Evolutionary conservation across 2,329 filamentous ascomycete genomes (phyloP).

Genomic region (Purpureocillium takamizusanense): DNA sequence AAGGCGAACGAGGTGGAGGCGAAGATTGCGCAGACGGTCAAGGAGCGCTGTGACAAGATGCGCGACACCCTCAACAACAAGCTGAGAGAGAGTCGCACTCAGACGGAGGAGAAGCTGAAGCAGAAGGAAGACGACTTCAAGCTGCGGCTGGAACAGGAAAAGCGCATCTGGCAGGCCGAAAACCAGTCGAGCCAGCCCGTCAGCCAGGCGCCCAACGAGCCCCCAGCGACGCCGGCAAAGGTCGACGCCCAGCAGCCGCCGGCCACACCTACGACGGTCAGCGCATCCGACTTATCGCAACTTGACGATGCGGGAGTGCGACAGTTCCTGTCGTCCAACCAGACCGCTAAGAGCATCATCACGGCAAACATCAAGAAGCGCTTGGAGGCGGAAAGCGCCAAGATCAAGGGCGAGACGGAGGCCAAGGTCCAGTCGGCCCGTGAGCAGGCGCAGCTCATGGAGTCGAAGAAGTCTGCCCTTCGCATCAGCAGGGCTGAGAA

Average conservation of each 20-base stretch:
- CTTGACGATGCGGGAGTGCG: constrained; percentile 48
- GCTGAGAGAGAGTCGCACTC: constrained; percentile 54
- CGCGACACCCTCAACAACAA: constrained; percentile 59
- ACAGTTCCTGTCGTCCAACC: constrained; percentile 46
- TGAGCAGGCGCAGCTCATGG: constrained; percentile 61
- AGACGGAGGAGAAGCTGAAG: constrained; percentile 43
- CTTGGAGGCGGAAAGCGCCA: constrained; percentile 55
- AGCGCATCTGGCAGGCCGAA: constrained; percentile 52
- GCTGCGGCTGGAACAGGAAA: constrained; percentile 53
- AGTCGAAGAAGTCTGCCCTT: constrained; percentile 63
- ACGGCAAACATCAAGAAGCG: constrained; percentile 59
- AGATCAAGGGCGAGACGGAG: constrained; percentile 46
- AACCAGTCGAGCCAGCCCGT: constrained; percentile 19
- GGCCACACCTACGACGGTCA: constrained; percentile 25
- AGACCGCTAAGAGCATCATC: constrained; percentile 49
- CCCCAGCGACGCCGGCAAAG: constrained; percentile 30
- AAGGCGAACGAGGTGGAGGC: constrained; percentile 58
- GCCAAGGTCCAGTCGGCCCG: constrained; percentile 43
- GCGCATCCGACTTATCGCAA: constrained; percentile 33
- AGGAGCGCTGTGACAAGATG: constrained; percentile 60
- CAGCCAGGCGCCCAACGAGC: constrained; percentile 7
- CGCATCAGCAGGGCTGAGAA: constrained; percentile 75
- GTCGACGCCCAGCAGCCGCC: constrained; percentile 13
- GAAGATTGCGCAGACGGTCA: constrained; percentile 49
- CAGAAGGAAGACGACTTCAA: constrained; percentile 44